Percentiles rank a stretch among this genome's conserved stretches.
phyloP scores from a whole-genome alignment of 2,329 filamentous ascomycete genomes.

The Aspergillus amoenus region DNA sequence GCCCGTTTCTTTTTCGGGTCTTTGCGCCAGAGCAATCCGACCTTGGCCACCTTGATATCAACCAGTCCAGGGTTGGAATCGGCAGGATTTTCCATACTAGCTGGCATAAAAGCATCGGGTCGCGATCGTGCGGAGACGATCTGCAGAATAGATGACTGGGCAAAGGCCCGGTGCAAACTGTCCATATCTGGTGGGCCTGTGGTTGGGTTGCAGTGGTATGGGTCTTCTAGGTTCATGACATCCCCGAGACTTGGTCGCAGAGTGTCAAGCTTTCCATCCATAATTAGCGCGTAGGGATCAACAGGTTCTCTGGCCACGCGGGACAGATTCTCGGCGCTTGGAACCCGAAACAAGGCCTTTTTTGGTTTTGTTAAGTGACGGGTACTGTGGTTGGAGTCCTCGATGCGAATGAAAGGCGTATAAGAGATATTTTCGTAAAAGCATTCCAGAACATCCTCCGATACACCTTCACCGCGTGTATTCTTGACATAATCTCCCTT shows the following conservation, averaged over 20 bases:
- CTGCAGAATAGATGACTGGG: conserved; percentile 86
- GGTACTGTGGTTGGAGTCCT: conserved; percentile 75
- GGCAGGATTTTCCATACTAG: conserved; percentile 77
- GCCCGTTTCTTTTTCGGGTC: conserved; percentile 91
- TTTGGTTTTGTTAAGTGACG: conserved; percentile 71
- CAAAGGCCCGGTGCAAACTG: conserved; percentile 83
- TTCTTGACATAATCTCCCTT: conserved; percentile 95
- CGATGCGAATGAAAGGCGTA: conserved; percentile 96
- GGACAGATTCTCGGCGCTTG: conserved; percentile 62
- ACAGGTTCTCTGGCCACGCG: conserved; percentile 77
- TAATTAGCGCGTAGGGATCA: conserved; percentile 90
- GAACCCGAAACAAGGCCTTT: conserved; percentile 67
- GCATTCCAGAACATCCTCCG: conserved; percentile 87
- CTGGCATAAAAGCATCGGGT: conserved; percentile 93
- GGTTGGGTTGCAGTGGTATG: conserved; percentile 83
- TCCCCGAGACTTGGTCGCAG: conserved; percentile 85
- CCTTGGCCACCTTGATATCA: conserved; percentile 96
- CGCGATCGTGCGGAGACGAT: conserved; percentile 92
- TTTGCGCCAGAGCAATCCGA: conserved; percentile 92
- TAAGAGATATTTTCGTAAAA: conserved; percentile 99
- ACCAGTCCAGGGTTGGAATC: conserved; percentile 90
- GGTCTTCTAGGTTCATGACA: conserved; percentile 88
- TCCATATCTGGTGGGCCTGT: conserved; percentile 73
- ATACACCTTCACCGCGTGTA: conserved; percentile 86
- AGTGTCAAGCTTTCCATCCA: conserved; percentile 82